Evolutionary conservation across 345 rosid genomes (phyloP).

Genomic region (Conringia planisiliqua): DNA sequence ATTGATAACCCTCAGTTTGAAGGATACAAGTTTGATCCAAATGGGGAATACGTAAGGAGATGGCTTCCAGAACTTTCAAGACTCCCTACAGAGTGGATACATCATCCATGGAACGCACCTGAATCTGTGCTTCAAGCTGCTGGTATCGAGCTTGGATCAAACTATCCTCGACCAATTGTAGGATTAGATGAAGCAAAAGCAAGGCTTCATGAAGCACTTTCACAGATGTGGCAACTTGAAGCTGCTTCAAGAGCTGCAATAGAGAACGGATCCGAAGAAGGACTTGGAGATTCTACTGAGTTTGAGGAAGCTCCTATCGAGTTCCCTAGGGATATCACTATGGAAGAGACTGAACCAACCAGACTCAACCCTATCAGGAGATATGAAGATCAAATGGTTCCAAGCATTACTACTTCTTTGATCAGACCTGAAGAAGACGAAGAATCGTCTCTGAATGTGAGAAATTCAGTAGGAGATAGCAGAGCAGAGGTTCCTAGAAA

Average conservation of each 20-base stretch:
- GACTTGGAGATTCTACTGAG: constrained; percentile 91
- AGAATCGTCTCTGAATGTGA: constrained; percentile 60
- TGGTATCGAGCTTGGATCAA: constrained; percentile 95
- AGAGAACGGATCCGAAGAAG: constrained; percentile 95
- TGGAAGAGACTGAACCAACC: constrained; percentile 67
- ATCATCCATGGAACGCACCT: constrained; percentile 98
- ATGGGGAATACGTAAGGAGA: constrained; percentile 92
- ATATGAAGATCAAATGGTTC: constrained; percentile 98
- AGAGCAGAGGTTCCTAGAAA: constrained; percentile 91
- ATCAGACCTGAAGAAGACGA: constrained; percentile 70
- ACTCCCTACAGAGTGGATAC: constrained; percentile 98
- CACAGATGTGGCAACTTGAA: constrained; percentile 91
- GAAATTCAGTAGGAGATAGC: constrained; percentile 49
- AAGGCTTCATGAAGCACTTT: constrained; percentile 80
- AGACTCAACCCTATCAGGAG: constrained; percentile 47
- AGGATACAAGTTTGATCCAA: constrained; percentile 89
- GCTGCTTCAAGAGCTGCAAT: constrained; percentile 94
- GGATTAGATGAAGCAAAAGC: constrained; percentile 78
- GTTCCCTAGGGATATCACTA: constrained; percentile 64
- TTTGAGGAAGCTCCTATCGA: constrained; percentile 50
- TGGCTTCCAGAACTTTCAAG: constrained; percentile 99
- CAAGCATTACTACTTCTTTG: constrained; percentile 80
- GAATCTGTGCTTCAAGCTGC: constrained; percentile 92
- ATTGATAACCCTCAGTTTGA: constrained; percentile 96
- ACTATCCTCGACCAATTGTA: constrained; percentile 87